Evolutionary conservation across 2,329 filamentous ascomycete species (phyloP).

Genomic region (Neoarthrinium moseri): DNA sequence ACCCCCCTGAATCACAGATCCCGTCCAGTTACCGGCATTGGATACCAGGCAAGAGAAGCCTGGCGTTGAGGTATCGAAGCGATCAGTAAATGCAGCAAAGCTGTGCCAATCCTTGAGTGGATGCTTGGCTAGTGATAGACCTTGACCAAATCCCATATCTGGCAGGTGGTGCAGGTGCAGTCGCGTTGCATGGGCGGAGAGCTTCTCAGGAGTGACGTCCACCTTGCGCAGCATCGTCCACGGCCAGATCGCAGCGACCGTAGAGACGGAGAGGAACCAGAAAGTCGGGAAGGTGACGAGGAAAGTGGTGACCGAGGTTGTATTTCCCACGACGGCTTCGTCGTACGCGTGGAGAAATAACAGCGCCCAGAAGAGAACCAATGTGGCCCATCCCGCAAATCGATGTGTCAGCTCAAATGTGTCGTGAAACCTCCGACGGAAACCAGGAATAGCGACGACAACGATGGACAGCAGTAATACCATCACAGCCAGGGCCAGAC

Average conservation of each 20-base stretch:
- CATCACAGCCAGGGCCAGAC: conserved; percentile 13
- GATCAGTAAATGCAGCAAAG: conserved; percentile 70
- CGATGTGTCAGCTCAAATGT: conserved; percentile 71
- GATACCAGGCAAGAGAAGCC: conserved; percentile 69
- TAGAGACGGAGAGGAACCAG: conserved; percentile 69
- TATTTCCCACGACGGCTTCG: too few relatives aligned
- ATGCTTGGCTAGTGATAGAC: conserved; percentile 59
- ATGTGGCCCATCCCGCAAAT: conserved; percentile 62
- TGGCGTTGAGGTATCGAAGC: conserved; percentile 33
- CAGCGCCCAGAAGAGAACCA: conserved; percentile 1
- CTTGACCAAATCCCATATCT: conserved; percentile 55
- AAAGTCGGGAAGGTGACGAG: conserved; percentile 46
- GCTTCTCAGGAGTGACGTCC: conserved; percentile 61
- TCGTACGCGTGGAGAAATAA: neutral
- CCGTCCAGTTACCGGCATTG: conserved; percentile 75
- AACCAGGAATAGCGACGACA: conserved; percentile 64
- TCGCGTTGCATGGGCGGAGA: conserved; percentile 73
- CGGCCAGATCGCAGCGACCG: conserved; percentile 65
- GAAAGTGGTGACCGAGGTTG: conserved; percentile 6
- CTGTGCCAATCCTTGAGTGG: conserved; percentile 73
- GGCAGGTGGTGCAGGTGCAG: conserved; percentile 67
- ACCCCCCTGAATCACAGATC: conserved; percentile 58
- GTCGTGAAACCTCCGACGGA: conserved; percentile 65
- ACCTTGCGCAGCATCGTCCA: conserved; percentile 73
- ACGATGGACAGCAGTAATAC: conserved; percentile 29